Base-by-base conservation (phyloP, 1,139 yeast species). In the Suhomyces wounanorum region DNA sequence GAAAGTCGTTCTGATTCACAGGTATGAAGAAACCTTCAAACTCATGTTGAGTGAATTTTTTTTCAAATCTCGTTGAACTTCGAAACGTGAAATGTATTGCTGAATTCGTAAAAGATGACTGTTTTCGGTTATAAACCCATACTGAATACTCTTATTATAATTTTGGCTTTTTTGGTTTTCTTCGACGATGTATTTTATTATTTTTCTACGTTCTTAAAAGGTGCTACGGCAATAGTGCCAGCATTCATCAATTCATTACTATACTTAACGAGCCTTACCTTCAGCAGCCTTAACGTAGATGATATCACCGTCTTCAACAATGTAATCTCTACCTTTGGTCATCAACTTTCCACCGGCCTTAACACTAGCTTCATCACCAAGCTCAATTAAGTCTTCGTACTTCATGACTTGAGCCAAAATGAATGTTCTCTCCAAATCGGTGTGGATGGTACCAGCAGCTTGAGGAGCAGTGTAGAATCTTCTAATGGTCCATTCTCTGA, bases 311-410 rank as follows among this genome's bases (percentile, higher is more conserved):
- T 77, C 81, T 70, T 86, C 92, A 57, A 95, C 97, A 57, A 84
- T 94, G 68, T 95, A 94, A 60, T 92, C 98, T 75, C 94, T 95
- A 81, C 99, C 99, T 85, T 94, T 94, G 68, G 82, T 89, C 72
- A 83, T 73, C 67, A 94, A 83, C 75, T 94, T 94, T 75, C 99
- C 99, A 54, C 92, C 92, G 53, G 98, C 87, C 75, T 87, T 88
- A 64, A 92, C 96, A 50, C 89, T 81, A 52, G 77, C 77, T 70
- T 94, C 99, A 66, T 89, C 96, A 60, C 87, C 89, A 59, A 75
- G 79, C 77, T 94, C 98, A 49, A 89, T 70, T 63, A 91, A 78
- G 60, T 77, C 81, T 42, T 75, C 72, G 61, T 75, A 77, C 59
- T 72, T 74, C 56, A 72, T 75, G 49, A 77, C 79, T 60, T 74